A percentile compares a stretch with the other conserved stretches of the same genome.
Evolutionary conservation across 306 rosid species (phyloP).

Genomic region (Ziziphus jujuba): DNA sequence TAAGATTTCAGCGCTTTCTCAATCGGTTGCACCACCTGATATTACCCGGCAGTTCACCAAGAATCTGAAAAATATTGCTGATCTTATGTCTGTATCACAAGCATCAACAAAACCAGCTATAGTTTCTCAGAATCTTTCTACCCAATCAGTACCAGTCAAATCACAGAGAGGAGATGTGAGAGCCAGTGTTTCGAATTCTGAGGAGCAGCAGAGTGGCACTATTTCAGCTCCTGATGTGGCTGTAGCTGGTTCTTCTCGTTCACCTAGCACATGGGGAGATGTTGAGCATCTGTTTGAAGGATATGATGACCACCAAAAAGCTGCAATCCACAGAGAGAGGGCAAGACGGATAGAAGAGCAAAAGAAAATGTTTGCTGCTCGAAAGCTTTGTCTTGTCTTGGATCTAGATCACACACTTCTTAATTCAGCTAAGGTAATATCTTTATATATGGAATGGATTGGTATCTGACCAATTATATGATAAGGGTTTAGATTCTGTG

Average conservation of each 20-base stretch:
- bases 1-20: conserved; percentile 39
- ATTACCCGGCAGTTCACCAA: conserved; percentile 74
- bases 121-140: conserved; percentile 45
- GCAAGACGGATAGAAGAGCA: conserved; percentile 90
- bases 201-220: conserved; percentile 37
- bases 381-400: conserved; percentile 91
- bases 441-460: conserved; percentile 24
- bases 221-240: conserved; percentile 48
- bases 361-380: conserved; percentile 88
- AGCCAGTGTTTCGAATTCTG: conserved; percentile 39
- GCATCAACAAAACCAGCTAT: conserved; percentile 44
- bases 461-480: not conserved
- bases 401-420: conserved; percentile 98
- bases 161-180: conserved; percentile 52
- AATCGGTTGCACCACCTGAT: conserved; percentile 55
- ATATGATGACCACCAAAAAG: conserved; percentile 86
- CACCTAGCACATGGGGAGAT: conserved; percentile 76
- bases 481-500: conserved; percentile 7
- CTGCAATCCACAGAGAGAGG: conserved; percentile 96
- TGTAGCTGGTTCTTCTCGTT: conserved; percentile 41
- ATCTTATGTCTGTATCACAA: conserved; percentile 65
- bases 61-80: conserved; percentile 85
- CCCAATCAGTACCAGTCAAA: conserved; percentile 46
- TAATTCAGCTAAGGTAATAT: conserved; percentile 94
- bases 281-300: conserved; percentile 88